These are phyloP conservation scores for Bombardia bombarda DNA, from an alignment of 495 filamentous ascomycete genomes.

Conservation along the genomic window DNA sequence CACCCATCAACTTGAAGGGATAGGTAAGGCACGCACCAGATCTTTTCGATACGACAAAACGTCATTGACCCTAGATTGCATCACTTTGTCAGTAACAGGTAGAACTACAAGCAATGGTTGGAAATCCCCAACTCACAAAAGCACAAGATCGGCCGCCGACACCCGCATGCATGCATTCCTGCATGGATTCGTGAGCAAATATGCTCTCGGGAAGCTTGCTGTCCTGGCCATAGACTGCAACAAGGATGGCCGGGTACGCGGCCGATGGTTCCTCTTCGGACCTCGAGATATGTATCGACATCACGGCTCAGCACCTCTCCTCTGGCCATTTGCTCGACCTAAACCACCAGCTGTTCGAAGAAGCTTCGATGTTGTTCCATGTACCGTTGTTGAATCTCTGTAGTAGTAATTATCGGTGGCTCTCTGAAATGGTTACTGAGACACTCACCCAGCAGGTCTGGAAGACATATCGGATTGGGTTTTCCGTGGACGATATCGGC, in stretches of 20 bases:
- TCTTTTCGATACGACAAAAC: conserved; percentile 3
- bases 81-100: not conserved
- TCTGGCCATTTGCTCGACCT: not conserved
- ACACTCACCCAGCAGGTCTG: conserved; percentile 4
- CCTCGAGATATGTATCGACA: conserved; percentile 1
- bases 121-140: not conserved
- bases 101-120: not conserved
- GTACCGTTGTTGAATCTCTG: conserved; percentile 1
- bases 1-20: not conserved
- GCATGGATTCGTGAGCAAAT: too few relatives aligned
- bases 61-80: conserved; percentile 3
- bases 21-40: too few relatives aligned
- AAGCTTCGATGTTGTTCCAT: conserved; percentile 2
- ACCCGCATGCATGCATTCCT: too few relatives aligned
- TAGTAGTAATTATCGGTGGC: not conserved
- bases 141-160: too few relatives aligned
- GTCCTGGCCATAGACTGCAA: too few relatives aligned
- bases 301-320: not conserved
- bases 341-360: conserved; percentile 1
- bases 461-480: conserved; percentile 1
- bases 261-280: conserved; percentile 3
- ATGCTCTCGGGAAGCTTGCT: too few relatives aligned
- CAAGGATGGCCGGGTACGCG: too few relatives aligned
- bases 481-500: not conserved
- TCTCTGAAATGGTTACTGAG: not conserved